These are phyloP conservation scores for Tylopilus rubrobrunneus DNA, from an alignment of 768 basidiomycete genomes.

Conservation along the genomic window DNA sequence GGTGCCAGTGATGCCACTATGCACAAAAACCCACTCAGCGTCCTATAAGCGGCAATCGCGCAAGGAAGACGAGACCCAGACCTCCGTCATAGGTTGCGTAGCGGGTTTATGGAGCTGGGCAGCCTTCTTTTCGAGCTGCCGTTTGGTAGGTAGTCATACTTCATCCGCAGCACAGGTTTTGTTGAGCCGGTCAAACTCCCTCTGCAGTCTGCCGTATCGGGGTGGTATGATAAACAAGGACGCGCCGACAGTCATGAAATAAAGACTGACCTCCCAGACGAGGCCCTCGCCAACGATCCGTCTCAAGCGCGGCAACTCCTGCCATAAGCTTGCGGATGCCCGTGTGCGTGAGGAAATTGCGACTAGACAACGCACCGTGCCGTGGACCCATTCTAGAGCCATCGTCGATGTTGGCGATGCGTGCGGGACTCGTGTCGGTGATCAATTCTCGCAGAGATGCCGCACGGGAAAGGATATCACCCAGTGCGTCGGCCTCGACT, in stretches of 20 bases:
- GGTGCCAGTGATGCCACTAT: too few species aligned
- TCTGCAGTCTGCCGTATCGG: slow-evolving; percentile 38
- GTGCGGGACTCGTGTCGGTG: slow-evolving; percentile 11
- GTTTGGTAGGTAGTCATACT: slow-evolving; percentile 63
- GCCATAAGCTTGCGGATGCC: slow-evolving; percentile 42
- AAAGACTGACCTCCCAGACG: slow-evolving; percentile 52
- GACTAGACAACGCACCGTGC: neutral
- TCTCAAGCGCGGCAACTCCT: slow-evolving; percentile 35
- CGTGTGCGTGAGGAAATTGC: slow-evolving; percentile 37
- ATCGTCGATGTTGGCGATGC: neutral
- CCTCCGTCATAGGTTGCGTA: slow-evolving; percentile 75
- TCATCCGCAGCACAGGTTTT: slow-evolving; percentile 46
- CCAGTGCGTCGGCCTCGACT: slow-evolving; percentile 13
- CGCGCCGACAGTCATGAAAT: neutral
- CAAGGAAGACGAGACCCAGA: slow-evolving; percentile 34
- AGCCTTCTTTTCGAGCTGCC: slow-evolving; percentile 60
- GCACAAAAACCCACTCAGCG: too few species aligned
- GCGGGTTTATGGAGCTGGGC: slow-evolving; percentile 57
- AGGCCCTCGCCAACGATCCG: slow-evolving; percentile 48
- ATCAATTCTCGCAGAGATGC: slow-evolving; percentile 13
- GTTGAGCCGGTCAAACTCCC: slow-evolving; percentile 66
- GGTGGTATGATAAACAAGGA: neutral
- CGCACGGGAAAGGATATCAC: slow-evolving; percentile 14
- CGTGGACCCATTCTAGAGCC: neutral
- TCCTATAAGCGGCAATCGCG: slow-evolving; percentile 4